Percentiles rank a stretch among this genome's conserved stretches.
Evolutionary conservation across 2,329 filamentous ascomycete genomes (phyloP).

Genomic region (Metarhizium humberi): DNA sequence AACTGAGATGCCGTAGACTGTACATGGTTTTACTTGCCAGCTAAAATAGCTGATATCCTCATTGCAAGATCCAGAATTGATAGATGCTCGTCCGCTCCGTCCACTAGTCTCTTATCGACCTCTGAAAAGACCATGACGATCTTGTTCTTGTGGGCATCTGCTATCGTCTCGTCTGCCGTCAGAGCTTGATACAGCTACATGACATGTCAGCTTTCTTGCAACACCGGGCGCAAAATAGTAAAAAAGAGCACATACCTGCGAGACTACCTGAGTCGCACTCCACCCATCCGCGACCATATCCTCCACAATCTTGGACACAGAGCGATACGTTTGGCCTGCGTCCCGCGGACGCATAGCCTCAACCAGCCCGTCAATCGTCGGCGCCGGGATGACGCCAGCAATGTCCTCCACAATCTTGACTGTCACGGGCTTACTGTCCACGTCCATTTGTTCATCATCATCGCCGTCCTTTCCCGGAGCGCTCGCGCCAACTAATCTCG

Average conservation of each 20-base stretch:
- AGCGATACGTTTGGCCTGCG: conserved; percentile 56
- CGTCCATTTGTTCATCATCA: conserved; percentile 54
- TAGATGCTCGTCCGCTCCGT: conserved; percentile 91
- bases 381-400: conserved; percentile 80
- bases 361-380: conserved; percentile 61
- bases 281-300: conserved; percentile 94
- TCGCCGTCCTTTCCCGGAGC: conserved; percentile 35
- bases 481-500: conserved; percentile 68
- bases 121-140: conserved; percentile 88
- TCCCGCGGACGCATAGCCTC: conserved; percentile 66
- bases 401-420: conserved; percentile 85
- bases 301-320: conserved; percentile 70
- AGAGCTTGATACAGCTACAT: conserved; percentile 68
- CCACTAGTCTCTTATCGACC: conserved; percentile 85
- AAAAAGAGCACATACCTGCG: conserved; percentile 47
- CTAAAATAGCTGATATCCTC: conserved; percentile 67
- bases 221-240: background rate
- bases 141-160: conserved; percentile 79
- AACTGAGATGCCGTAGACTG: background rate
- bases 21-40: conserved; percentile 24
- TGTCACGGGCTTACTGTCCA: conserved; percentile 55
- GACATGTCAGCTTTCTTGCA: conserved; percentile 7
- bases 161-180: conserved; percentile 74
- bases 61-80: conserved; percentile 79
- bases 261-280: conserved; percentile 83